Percentiles rank a stretch among this genome's conserved stretches.
phyloP scores from a whole-genome alignment of 1,284 basidiomycete species.

The Chiua sp. region DNA sequence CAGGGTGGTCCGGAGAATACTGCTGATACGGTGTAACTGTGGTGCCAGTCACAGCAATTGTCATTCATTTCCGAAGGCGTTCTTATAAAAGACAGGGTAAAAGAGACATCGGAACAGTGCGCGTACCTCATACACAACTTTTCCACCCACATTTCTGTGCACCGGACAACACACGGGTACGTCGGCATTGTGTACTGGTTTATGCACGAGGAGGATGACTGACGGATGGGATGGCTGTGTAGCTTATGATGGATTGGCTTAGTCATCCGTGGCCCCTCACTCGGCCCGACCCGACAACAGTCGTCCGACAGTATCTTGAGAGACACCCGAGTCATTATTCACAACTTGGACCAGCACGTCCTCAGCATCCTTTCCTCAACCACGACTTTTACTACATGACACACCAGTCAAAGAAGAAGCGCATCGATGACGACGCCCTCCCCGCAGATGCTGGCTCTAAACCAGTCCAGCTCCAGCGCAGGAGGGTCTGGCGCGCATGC shows the following conservation, averaged over 20 bases:
- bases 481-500: slow-evolving; percentile 82
- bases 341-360: slow-evolving; percentile 25
- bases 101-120: slow-evolving; percentile 9
- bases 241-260: slow-evolving; percentile 37
- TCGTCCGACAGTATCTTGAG: slow-evolving; percentile 40
- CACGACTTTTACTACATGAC: slow-evolving; percentile 56
- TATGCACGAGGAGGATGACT: slow-evolving; percentile 23
- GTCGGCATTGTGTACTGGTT: slow-evolving; percentile 26
- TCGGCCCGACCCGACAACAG: slow-evolving; percentile 44
- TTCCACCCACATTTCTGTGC: slow-evolving; percentile 11
- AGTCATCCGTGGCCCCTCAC: slow-evolving; percentile 34
- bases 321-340: slow-evolving; percentile 26
- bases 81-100: slow-evolving; percentile 37
- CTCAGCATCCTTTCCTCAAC: slow-evolving; percentile 48
- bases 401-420: slow-evolving; percentile 72
- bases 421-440: slow-evolving; percentile 60
- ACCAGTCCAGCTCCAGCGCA: slow-evolving; percentile 74
- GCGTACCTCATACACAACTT: slow-evolving; percentile 31
- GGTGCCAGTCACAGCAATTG: slow-evolving; percentile 36
- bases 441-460: slow-evolving; percentile 62
- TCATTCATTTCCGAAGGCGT: slow-evolving; percentile 38
- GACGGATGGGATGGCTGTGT: slow-evolving; percentile 32
- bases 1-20: slow-evolving; percentile 34
- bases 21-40: slow-evolving; percentile 20
- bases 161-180: slow-evolving; percentile 16